Evolutionary conservation across 2,329 filamentous ascomycete species (phyloP).

Genomic region (Calonectria ilicicola): DNA sequence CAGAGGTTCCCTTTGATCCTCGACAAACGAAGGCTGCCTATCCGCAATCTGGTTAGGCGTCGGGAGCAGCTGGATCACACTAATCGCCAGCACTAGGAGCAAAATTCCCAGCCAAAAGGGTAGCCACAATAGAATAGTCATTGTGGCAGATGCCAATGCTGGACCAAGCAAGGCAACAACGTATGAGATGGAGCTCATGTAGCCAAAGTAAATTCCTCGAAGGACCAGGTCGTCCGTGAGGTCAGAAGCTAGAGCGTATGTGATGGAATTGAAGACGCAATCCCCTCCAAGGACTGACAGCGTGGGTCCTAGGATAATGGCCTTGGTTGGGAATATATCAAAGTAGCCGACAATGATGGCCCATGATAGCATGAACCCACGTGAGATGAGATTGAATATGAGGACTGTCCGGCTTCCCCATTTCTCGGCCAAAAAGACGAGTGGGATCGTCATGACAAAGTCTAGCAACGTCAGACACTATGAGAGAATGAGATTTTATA

Average conservation of each 20-base stretch:
- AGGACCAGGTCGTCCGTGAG: constrained; percentile 57
- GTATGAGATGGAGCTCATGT: constrained; percentile 62
- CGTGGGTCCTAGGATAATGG: constrained; percentile 54
- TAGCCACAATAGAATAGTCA: constrained; percentile 57
- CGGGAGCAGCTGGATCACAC: constrained; percentile 31
- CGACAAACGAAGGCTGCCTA: constrained; percentile 14
- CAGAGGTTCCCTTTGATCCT: constrained; percentile 52
- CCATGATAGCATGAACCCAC: constrained; percentile 40
- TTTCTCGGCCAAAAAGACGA: constrained; percentile 58
- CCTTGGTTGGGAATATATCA: constrained; percentile 34
- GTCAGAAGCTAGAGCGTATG: constrained; percentile 58
- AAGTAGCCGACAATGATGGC: constrained; percentile 37
- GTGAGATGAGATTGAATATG: constrained; percentile 57
- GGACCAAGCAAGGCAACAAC: constrained; percentile 60
- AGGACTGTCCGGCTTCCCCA: constrained; percentile 55
- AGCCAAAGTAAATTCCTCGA: constrained; percentile 63
- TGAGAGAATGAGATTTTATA: accelerated
- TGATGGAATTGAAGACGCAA: constrained; percentile 63
- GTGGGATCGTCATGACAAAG: constrained; percentile 61
- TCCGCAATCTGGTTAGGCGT: not conserved
- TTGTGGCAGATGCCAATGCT: constrained; percentile 58
- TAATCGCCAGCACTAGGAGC: constrained; percentile 30
- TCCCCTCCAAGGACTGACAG: constrained; percentile 62
- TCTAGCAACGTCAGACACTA: constrained; percentile 45
- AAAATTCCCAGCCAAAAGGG: constrained; percentile 50